phyloP scores from a whole-genome alignment of 2,329 filamentous ascomycete genomes.

The Penicillium brasilianum region DNA sequence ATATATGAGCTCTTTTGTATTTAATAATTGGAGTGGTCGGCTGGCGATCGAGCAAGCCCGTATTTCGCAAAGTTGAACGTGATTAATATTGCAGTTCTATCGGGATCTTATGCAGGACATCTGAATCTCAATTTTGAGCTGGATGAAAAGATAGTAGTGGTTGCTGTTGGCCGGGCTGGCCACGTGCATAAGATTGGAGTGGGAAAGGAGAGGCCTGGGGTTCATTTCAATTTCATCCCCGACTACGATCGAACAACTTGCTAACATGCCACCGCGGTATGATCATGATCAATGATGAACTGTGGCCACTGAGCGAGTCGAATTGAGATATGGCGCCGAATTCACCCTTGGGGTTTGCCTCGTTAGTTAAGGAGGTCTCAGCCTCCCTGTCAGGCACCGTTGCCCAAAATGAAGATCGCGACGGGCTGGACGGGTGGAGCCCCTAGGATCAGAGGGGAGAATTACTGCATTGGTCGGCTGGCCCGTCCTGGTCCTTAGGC shows the following conservation, averaged over 20 bases:
- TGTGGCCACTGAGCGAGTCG: background rate
- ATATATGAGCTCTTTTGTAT: too few relatives aligned
- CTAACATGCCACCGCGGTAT: background rate
- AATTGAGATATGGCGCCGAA: background rate
- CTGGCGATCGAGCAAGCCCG: background rate
- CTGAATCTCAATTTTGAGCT: constrained; percentile 6
- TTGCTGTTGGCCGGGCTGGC: background rate
- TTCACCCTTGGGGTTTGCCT: background rate
- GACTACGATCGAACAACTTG: too few relatives aligned
- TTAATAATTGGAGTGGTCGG: background rate
- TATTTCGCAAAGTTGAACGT: background rate
- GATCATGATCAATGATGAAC: background rate
- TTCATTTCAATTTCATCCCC: too few relatives aligned
- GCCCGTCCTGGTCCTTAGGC: constrained; percentile 18
- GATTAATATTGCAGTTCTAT: background rate
- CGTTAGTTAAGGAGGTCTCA: background rate
- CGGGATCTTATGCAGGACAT: background rate
- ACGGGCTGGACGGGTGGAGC: constrained; percentile 7
- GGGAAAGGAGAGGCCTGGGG: background rate
- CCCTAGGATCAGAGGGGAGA: constrained; percentile 9
- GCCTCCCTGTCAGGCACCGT: background rate
- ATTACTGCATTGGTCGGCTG: constrained; percentile 22
- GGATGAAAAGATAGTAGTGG: background rate
- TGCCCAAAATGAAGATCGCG: background rate
- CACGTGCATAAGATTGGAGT: background rate